These are phyloP conservation scores for Tylopilus sp. DNA, from an alignment of 768 basidiomycete genomes.

Conservation along the genomic window DNA sequence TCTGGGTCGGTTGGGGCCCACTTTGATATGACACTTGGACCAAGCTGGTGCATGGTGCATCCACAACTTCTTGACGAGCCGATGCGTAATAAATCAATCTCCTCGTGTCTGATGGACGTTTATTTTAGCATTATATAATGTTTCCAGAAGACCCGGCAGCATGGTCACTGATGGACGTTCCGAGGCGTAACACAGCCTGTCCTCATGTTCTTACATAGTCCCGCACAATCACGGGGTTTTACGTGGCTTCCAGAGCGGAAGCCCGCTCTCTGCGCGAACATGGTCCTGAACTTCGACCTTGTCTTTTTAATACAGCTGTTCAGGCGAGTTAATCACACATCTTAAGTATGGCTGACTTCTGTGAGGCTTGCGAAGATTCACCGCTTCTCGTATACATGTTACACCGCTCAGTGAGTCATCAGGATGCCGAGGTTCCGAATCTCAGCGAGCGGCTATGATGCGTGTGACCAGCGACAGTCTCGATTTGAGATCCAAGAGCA, in stretches of 20 bases:
- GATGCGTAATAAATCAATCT: neutral
- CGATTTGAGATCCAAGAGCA: neutral
- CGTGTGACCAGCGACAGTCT: neutral
- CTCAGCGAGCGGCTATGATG: neutral
- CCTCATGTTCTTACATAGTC: neutral
- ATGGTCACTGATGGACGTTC: neutral
- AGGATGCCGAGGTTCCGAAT: neutral
- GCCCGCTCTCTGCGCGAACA: neutral
- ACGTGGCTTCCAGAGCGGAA: neutral
- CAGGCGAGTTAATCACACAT: neutral
- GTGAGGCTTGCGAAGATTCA: neutral
- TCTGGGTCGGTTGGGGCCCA: neutral
- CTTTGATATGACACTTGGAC: neutral
- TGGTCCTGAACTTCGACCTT: neutral
- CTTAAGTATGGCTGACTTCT: neutral
- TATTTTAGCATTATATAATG: neutral
- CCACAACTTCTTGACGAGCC: neutral
- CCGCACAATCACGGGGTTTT: neutral
- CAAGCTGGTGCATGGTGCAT: neutral
- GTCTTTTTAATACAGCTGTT: neutral
- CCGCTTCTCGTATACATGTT: neutral
- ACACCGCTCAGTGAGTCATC: neutral
- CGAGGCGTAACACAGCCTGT: conserved; percentile 4
- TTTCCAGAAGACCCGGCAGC: neutral
- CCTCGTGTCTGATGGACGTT: conserved; percentile 1